Base-by-base conservation (phyloP, 2,329 filamentous ascomycete genomes). In the Aaosphaeria arxii region DNA sequence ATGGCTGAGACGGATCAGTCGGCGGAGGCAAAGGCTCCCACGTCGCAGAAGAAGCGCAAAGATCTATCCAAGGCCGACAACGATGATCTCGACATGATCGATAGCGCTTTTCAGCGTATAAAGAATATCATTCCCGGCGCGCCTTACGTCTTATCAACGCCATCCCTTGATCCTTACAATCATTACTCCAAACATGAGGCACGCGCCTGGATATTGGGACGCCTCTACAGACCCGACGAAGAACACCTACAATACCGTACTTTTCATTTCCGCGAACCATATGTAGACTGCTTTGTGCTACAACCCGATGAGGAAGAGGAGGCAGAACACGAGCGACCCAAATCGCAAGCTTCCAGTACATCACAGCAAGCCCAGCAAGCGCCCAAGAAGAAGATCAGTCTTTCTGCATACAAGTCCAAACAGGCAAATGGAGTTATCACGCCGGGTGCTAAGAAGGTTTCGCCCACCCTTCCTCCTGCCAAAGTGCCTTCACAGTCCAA, bases 181-280 rank as follows among this genome's bases (percentile, higher is more conserved):
- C 72, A 77, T 48, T 61, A 65, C 45, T 72, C 71, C n/a, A 62
- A 64, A 33, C 66, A 74, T 51, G 61, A 72, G 58, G 60, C 68
- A 49, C 56, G 65, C 48, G 62, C 64, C 49, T 77, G 74, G 74
- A 71, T 71, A 51, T 46, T 70, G 50, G 72, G 77, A 47, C 77
- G 76, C 2, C 77, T 81, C 4, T 86, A 84, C 64, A 66, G 70
- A 44, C 66, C 66, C 13, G 71, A 77, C 53, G 83, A 86, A 64
- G 76, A 83, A 57, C 72, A 77, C 56, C 71, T 83, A 45, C 83
- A 85, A 61, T 85, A 85, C 63, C 74, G 82, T 71, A 85, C 81
- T 48, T 85, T 82, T 55, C 69, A 81, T 46, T 79, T 77, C 47
- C 80, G 82, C 62, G 78, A 83, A 59, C 76, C 76, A 32, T 76